These are phyloP conservation scores for Beauveria caledonica DNA, from an alignment of 2,329 filamentous ascomycete species.

Conservation along the genomic window DNA sequence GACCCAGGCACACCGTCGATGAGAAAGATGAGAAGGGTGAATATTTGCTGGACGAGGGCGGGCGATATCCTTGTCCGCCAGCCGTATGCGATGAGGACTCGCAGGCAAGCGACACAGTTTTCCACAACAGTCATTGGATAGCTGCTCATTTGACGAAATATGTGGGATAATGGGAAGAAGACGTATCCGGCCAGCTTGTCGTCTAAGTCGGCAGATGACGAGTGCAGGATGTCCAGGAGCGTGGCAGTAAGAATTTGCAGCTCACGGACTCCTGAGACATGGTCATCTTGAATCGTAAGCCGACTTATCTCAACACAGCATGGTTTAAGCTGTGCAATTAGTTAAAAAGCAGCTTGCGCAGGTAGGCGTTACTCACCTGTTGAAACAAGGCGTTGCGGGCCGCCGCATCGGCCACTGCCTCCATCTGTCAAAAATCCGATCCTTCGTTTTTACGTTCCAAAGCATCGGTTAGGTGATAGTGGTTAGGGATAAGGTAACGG, in stretches of 20 bases:
- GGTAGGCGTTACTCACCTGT: conserved; percentile 15
- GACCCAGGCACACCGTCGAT: conserved; percentile 61
- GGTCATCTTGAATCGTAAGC: conserved; percentile 41
- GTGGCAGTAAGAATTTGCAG: conserved; percentile 38
- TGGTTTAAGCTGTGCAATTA: conserved; percentile 47
- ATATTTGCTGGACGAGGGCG: conserved; percentile 71
- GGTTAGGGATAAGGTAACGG: too few relatives aligned
- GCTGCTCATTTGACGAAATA: conserved; percentile 67
- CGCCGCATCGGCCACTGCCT: conserved; percentile 17
- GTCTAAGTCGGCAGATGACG: conserved; percentile 51
- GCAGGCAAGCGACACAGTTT: conserved; percentile 65
- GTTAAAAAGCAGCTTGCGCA: not conserved
- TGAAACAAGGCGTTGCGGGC: conserved; percentile 26
- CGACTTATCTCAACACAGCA: conserved; percentile 53
- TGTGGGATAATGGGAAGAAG: conserved; percentile 85
- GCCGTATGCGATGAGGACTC: conserved; percentile 64
- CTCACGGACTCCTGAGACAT: conserved; percentile 33
- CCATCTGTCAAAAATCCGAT: too few relatives aligned
- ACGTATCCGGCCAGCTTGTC: conserved; percentile 84
- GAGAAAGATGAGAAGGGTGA: conserved; percentile 77
- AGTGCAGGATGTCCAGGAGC: conserved; percentile 38
- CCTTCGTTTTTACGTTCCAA: too few relatives aligned
- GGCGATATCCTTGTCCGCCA: conserved; percentile 68
- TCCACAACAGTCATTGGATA: conserved; percentile 69
- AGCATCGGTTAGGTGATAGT: too few relatives aligned